phyloP scores from a whole-genome alignment of 2,329 filamentous ascomycete genomes.

The Cyphellophora attinorum region DNA sequence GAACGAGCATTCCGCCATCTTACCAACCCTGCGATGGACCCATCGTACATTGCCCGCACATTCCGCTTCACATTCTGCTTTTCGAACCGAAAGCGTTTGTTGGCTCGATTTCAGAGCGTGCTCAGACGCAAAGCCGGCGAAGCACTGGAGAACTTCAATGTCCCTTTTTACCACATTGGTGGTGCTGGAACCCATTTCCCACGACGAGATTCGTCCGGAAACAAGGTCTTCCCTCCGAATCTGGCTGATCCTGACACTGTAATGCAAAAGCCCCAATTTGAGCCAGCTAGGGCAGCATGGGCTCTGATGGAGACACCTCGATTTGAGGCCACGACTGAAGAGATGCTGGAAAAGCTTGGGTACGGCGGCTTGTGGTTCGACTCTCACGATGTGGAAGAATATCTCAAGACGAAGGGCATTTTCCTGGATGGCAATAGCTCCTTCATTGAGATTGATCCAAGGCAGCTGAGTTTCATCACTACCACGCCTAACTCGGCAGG shows the following conservation, averaged over 20 bases:
- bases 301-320: slow-evolving; percentile 16
- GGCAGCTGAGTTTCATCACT: slow-evolving; percentile 1
- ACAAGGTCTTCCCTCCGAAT: slow-evolving; percentile 24
- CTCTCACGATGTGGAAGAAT: slow-evolving; percentile 64
- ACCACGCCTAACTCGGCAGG: neutral
- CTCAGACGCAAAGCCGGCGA: slow-evolving; percentile 31
- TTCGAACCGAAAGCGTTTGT: slow-evolving; percentile 30
- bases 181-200: slow-evolving; percentile 59
- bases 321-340: slow-evolving; percentile 19
- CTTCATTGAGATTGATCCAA: slow-evolving; percentile 18
- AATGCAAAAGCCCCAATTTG: slow-evolving; percentile 7
- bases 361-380: slow-evolving; percentile 72
- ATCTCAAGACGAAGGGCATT: slow-evolving; percentile 43
- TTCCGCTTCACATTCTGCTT: slow-evolving; percentile 64
- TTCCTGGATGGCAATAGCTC: slow-evolving; percentile 21
- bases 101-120: slow-evolving; percentile 27
- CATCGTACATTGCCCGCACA: slow-evolving; percentile 41
- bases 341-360: slow-evolving; percentile 39
- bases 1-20: slow-evolving; percentile 48
- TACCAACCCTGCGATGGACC: slow-evolving; percentile 31
- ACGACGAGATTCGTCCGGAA: slow-evolving; percentile 27
- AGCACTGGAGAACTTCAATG: slow-evolving; percentile 49
- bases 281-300: slow-evolving; percentile 11
- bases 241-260: slow-evolving; percentile 15
- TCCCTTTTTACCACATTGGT: slow-evolving; percentile 57